Percentiles rank a stretch among this genome's conserved stretches.
Evolutionary conservation across 2,329 filamentous ascomycete genomes (phyloP).

Genomic region (Xylariaceae sp.): DNA sequence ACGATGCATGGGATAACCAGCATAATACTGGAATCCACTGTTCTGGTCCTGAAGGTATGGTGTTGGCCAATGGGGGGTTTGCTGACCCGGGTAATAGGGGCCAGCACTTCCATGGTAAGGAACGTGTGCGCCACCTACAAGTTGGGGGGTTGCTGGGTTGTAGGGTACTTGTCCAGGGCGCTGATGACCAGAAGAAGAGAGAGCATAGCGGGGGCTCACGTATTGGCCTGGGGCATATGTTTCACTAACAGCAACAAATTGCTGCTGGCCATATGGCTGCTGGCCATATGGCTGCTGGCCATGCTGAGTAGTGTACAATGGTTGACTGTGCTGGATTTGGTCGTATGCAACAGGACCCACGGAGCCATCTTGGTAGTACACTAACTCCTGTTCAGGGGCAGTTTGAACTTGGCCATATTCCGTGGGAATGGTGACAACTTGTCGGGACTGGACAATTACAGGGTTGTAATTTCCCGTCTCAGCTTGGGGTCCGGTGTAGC

Average conservation of each 20-base stretch:
- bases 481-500: slow-evolving; percentile 1
- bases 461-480: slow-evolving; percentile 9
- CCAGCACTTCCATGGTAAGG: slow-evolving; percentile 14
- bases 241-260: slow-evolving; percentile 11
- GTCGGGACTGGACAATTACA: neutral
- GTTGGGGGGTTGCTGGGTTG: slow-evolving; percentile 16
- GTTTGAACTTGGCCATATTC: slow-evolving; percentile 6
- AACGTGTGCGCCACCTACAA: slow-evolving; percentile 12
- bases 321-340: too few relatives aligned
- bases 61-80: slow-evolving; percentile 21
- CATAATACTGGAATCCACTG: slow-evolving; percentile 16
- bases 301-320: too few relatives aligned
- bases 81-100: slow-evolving; percentile 16
- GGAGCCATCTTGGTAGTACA: slow-evolving; percentile 1
- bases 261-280: slow-evolving; percentile 4
- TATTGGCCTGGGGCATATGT: slow-evolving; percentile 8
- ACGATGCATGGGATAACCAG: slow-evolving; percentile 10
- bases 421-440: slow-evolving; percentile 2
- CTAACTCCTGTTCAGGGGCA: slow-evolving; percentile 3
- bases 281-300: neutral
- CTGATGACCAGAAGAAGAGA: slow-evolving; percentile 9
- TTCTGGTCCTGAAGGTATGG: slow-evolving; percentile 28
- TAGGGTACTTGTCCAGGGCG: slow-evolving; percentile 9
- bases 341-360: too few relatives aligned
- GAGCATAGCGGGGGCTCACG: slow-evolving; percentile 15